Percentiles rank a stretch among this genome's conserved stretches.
These are phyloP conservation scores for Xylaria sp. DNA, from an alignment of 2,329 filamentous ascomycete genomes.

Conservation along the genomic window DNA sequence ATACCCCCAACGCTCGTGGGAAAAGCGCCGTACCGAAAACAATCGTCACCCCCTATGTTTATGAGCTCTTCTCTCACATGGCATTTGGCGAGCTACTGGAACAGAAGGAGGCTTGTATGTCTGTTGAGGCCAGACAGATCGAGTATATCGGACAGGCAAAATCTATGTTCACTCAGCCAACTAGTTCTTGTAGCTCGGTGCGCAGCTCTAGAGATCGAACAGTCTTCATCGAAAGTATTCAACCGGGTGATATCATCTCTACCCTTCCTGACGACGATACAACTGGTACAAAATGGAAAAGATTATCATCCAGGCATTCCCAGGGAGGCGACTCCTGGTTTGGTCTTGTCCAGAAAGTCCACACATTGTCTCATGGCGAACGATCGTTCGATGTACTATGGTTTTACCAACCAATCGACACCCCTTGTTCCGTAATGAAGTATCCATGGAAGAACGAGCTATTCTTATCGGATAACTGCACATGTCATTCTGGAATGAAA, in stretches of 20 bases:
- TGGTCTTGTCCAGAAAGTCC: slow-evolving; percentile 72
- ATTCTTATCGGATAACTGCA: slow-evolving; percentile 81
- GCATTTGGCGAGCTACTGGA: slow-evolving; percentile 67
- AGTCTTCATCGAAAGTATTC: slow-evolving; percentile 51
- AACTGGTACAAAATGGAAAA: slow-evolving; percentile 67
- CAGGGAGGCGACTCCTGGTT: slow-evolving; percentile 70
- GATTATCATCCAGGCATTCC: slow-evolving; percentile 57
- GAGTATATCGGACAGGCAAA: slow-evolving; percentile 43
- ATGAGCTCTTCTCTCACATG: slow-evolving; percentile 72
- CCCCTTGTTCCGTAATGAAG: slow-evolving; percentile 72
- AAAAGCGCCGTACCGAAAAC: slow-evolving; percentile 56
- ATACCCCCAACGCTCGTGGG: slow-evolving; percentile 1
- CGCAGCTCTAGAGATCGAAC: slow-evolving; percentile 28
- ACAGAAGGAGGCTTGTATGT: slow-evolving; percentile 46
- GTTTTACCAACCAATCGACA: slow-evolving; percentile 79
- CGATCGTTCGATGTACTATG: slow-evolving; percentile 73
- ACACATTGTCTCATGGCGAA: slow-evolving; percentile 50
- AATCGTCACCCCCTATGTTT: slow-evolving; percentile 76
- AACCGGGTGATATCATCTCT: slow-evolving; percentile 62
- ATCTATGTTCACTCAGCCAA: slow-evolving; percentile 15
- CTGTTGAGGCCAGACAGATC: slow-evolving; percentile 47
- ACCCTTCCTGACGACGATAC: slow-evolving; percentile 61
- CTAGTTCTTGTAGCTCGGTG: slow-evolving; percentile 12
- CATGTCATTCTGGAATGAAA: slow-evolving; percentile 60
- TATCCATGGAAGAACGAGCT: slow-evolving; percentile 80